Conservation (phyloP, 148 eudicot species). For the Amaranthus palmeri region DNA sequence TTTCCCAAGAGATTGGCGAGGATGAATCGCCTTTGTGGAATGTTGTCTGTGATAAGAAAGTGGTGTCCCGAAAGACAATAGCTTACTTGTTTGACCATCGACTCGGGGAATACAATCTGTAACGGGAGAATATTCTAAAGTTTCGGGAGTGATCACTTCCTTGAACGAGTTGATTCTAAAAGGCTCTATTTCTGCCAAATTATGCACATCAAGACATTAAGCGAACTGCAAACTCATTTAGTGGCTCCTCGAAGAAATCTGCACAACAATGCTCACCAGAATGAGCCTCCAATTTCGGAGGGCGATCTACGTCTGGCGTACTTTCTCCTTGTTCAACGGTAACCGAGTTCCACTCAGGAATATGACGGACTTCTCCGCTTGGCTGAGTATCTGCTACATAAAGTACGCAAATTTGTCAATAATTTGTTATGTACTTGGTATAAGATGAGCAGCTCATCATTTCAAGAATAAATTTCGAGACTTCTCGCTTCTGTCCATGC, state of each 20-base stretch:
- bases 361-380: too few species aligned
- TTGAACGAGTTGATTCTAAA: not conserved
- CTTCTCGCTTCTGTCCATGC: too few species aligned
- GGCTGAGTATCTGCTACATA: too few species aligned
- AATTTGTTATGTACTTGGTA: too few species aligned
- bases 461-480: too few species aligned
- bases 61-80: not conserved
- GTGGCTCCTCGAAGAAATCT: not conserved
- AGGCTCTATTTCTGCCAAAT: slow-evolving; percentile 2
- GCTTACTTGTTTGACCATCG: not conserved
- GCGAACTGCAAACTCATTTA: not conserved
- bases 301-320: not conserved
- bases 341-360: too few species aligned
- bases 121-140: not conserved
- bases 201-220: not conserved
- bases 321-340: not conserved
- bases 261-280: slow-evolving; percentile 10
- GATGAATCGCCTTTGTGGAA: not conserved
- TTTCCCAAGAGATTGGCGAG: not conserved
- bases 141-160: not conserved
- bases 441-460: too few species aligned
- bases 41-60: too few species aligned
- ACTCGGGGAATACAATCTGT: not conserved
- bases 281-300: not conserved
- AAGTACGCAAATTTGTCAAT: too few species aligned